A percentile compares a stretch with the other conserved stretches of the same genome.
Evolutionary conservation across 208 protist genomes (phyloP).

Genomic region (Phytomonas sp.): DNA sequence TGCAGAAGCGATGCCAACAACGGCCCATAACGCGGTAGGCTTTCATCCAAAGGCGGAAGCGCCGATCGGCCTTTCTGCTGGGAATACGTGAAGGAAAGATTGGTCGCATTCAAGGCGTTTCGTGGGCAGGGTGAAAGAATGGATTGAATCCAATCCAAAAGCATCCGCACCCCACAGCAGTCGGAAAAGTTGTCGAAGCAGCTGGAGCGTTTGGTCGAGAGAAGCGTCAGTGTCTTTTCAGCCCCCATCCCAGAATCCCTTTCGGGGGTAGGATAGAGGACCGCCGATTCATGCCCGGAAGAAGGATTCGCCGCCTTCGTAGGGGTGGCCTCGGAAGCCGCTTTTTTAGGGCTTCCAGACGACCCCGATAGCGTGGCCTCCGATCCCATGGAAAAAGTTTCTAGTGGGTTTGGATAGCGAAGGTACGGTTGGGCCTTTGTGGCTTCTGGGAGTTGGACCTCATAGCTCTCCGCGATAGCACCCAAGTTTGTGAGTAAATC

Average conservation of each 20-base stretch:
- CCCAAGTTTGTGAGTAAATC: background rate
- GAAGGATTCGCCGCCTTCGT: background rate
- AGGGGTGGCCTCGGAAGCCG: background rate
- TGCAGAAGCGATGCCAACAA: slow-evolving; percentile 22
- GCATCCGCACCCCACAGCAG: background rate
- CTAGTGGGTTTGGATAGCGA: background rate
- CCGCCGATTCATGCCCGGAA: background rate
- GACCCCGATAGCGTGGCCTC: background rate
- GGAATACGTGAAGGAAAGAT: background rate
- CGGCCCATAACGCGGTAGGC: background rate
- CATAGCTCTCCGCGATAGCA: background rate
- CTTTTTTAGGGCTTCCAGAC: background rate
- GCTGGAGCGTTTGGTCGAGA: background rate
- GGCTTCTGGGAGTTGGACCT: background rate
- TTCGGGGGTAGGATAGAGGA: background rate
- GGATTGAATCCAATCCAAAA: background rate
- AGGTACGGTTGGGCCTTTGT: background rate
- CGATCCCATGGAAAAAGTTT: background rate
- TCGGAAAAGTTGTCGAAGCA: background rate
- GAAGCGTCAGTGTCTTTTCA: background rate
- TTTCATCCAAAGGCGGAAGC: background rate
- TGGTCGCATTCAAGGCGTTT: background rate
- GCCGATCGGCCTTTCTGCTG: background rate
- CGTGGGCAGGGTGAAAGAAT: slow-evolving; percentile 1
- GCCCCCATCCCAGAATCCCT: background rate